Evolutionary conservation across 768 basidiomycete genomes (phyloP).

Genomic region (Neoboletus brunneissimus): DNA sequence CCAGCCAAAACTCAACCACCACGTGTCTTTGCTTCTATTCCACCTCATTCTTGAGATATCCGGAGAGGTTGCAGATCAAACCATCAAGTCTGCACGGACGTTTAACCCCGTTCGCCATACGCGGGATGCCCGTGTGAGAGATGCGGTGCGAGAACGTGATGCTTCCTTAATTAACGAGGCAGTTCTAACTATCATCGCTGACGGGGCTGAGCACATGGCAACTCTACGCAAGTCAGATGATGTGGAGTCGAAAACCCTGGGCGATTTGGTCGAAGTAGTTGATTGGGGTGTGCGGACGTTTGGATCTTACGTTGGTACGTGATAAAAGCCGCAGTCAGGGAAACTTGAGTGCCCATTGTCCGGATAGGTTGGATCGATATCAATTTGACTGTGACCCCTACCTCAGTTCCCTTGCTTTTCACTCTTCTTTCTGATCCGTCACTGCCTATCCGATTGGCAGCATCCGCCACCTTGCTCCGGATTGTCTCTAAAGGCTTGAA

Average conservation of each 20-base stretch:
- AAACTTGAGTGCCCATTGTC: neutral
- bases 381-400: constrained; percentile 89
- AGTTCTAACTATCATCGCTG: constrained; percentile 77
- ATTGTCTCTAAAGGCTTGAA: constrained; percentile 94
- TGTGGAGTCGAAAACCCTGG: constrained; percentile 48
- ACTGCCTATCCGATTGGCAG: constrained; percentile 77
- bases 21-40: constrained; percentile 86
- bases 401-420: constrained; percentile 82
- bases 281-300: constrained; percentile 93
- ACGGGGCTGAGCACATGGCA: constrained; percentile 60
- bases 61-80: constrained; percentile 94
- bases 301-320: constrained; percentile 91
- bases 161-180: constrained; percentile 84
- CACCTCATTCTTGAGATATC: constrained; percentile 93
- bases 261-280: constrained; percentile 69
- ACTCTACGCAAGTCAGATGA: constrained; percentile 46
- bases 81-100: constrained; percentile 82
- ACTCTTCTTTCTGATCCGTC: constrained; percentile 75
- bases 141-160: constrained; percentile 87
- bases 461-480: constrained; percentile 73
- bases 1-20: constrained; percentile 67
- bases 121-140: constrained; percentile 82
- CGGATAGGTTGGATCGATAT: constrained; percentile 94
- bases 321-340: neutral
- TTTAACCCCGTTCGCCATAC: constrained; percentile 68